phyloP scores from a whole-genome alignment of 2,329 filamentous ascomycete genomes.

The Clarireedia paspali region DNA sequence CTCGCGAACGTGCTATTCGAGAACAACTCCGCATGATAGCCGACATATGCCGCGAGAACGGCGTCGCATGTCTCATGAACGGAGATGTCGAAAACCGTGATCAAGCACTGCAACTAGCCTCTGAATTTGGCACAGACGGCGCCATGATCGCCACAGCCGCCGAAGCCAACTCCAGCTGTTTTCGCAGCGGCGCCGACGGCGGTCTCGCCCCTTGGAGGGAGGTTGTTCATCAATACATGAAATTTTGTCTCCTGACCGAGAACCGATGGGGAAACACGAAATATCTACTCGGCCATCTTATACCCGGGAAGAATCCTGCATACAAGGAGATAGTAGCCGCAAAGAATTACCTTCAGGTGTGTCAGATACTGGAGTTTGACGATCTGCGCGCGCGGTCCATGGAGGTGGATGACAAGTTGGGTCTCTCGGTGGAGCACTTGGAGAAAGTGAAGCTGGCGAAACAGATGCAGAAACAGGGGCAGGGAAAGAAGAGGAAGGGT shows the following conservation, averaged over 20 bases:
- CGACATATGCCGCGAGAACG: slow-evolving; percentile 69
- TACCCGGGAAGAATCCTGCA: slow-evolving; percentile 67
- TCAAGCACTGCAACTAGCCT: slow-evolving; percentile 61
- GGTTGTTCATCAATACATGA: slow-evolving; percentile 69
- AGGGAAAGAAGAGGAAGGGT: slow-evolving; percentile 5
- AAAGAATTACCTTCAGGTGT: slow-evolving; percentile 65
- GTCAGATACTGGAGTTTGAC: slow-evolving; percentile 56
- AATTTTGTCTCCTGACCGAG: slow-evolving; percentile 64
- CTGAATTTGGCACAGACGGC: slow-evolving; percentile 80
- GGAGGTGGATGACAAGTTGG: slow-evolving; percentile 46
- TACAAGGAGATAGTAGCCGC: slow-evolving; percentile 55
- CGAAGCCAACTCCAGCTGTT: slow-evolving; percentile 86
- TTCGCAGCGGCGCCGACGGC: slow-evolving; percentile 61
- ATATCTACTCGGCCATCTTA: slow-evolving; percentile 75
- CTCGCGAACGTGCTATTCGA: slow-evolving; percentile 78
- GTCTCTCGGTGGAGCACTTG: slow-evolving; percentile 14
- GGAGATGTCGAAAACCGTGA: slow-evolving; percentile 77
- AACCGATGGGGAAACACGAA: slow-evolving; percentile 93
- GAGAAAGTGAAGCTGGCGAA: neutral
- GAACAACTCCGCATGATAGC: slow-evolving; percentile 80
- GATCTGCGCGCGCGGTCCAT: slow-evolving; percentile 56
- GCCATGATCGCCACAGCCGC: slow-evolving; percentile 96
- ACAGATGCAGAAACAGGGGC: slow-evolving; percentile 11
- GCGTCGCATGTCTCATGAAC: slow-evolving; percentile 92
- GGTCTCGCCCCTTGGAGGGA: slow-evolving; percentile 68